A percentile compares a stretch with the other conserved stretches of the same genome.
Conservation (phyloP, 2,329 filamentous ascomycete genomes). For the Lecanicillium sp. region DNA sequence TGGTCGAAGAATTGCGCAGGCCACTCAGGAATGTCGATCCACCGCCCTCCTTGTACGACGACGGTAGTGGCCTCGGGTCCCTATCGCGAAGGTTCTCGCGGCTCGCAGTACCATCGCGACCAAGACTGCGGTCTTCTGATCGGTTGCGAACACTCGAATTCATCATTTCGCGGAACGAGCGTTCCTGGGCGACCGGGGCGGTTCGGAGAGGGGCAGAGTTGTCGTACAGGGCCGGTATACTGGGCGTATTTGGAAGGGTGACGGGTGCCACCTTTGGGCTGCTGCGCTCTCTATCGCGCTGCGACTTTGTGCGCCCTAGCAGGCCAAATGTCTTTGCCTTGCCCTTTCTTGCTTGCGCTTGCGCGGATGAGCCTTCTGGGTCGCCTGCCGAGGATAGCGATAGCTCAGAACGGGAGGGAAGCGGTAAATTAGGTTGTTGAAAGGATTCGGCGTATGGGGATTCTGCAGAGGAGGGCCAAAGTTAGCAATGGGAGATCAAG, state of each 20-base stretch:
- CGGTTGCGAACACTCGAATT: constrained; percentile 58
- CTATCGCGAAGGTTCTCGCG: constrained; percentile 38
- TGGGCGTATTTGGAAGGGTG: constrained; percentile 14
- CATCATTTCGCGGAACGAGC: constrained; percentile 62
- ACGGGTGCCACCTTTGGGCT: constrained; percentile 28
- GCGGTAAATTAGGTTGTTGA: constrained; percentile 18
- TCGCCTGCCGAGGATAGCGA: constrained; percentile 44
- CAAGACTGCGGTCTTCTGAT: constrained; percentile 58
- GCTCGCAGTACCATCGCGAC: constrained; percentile 34
- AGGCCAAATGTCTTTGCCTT: constrained; percentile 50
- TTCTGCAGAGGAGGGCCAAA: constrained; percentile 20
- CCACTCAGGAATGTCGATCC: constrained; percentile 62
- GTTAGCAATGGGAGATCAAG: not conserved
- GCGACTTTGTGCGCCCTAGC: constrained; percentile 43
- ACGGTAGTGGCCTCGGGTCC: constrained; percentile 41
- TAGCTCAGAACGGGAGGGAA: constrained; percentile 43
- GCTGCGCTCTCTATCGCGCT: constrained; percentile 41
- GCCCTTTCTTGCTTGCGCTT: constrained; percentile 33
- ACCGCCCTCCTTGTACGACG: constrained; percentile 54
- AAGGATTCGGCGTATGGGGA: constrained; percentile 15
- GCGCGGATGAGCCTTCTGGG: constrained; percentile 29
- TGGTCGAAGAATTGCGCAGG: constrained; percentile 63
- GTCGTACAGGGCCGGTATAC: constrained; percentile 20
- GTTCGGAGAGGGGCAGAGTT: constrained; percentile 42
- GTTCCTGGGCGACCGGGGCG: constrained; percentile 57